Conservation (phyloP, 1,139 yeast species). For the Pichia sp. region DNA sequence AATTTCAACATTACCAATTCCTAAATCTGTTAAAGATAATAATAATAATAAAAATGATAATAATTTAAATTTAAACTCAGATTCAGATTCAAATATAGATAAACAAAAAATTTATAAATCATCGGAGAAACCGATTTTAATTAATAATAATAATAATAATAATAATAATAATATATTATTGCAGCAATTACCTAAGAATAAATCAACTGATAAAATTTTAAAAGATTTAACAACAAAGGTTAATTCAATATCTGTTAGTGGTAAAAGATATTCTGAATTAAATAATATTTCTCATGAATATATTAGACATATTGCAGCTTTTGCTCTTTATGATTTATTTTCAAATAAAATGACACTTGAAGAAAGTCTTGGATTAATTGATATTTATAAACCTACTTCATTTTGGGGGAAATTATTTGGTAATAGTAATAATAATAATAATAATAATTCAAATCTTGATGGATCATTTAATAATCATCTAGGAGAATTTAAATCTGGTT, state of each 20-base stretch:
- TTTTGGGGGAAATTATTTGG: constrained; percentile 72
- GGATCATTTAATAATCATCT: not conserved
- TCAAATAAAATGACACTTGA: constrained; percentile 34
- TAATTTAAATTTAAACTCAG: not conserved
- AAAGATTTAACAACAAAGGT: not conserved
- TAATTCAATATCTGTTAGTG: not conserved
- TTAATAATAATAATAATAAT: not conserved
- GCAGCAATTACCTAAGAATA: not conserved
- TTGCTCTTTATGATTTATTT: constrained; percentile 46
- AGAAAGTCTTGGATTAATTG: constrained; percentile 50
- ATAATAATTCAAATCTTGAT: too few species aligned
- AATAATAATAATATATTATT: not conserved
- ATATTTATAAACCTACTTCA: constrained; percentile 47
- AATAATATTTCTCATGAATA: constrained; percentile 52
- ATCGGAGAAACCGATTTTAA: constrained; percentile 26
- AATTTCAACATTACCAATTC: constrained; percentile 33
- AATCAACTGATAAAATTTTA: not conserved
- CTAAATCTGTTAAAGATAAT: constrained; percentile 29
- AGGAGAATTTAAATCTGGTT: constrained; percentile 16
- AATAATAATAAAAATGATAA: not conserved
- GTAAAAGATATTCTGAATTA: constrained; percentile 67
- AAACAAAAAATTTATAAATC: too few species aligned
- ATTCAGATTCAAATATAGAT: too few species aligned
- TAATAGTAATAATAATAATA: constrained; percentile 21
- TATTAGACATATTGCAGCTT: constrained; percentile 62